phyloP scores from a whole-genome alignment of 257 asterid species.

The Lavandula angustifolia region DNA sequence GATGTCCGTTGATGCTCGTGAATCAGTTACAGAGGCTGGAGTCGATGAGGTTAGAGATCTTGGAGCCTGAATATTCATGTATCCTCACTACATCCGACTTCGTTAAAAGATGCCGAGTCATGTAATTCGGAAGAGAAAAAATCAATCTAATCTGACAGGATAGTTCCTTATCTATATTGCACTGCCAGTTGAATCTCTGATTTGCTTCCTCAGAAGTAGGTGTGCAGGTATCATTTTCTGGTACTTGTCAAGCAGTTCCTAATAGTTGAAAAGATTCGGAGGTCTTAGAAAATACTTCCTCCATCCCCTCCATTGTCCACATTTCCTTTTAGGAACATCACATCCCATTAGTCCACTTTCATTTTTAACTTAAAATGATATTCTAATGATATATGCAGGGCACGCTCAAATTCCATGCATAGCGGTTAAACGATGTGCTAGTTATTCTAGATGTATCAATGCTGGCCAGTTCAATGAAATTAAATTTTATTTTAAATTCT shows the following conservation, averaged over 20 bases:
- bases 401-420: no score
- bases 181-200: not conserved
- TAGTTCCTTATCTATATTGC: not conserved
- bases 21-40: conserved; percentile 79
- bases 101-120: conserved; percentile 12
- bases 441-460: no score
- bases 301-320: no score
- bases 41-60: conserved; percentile 74
- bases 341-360: no score
- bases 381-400: no score
- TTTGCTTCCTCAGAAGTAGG: conserved; percentile 8
- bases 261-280: conserved; percentile 6
- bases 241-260: conserved; percentile 8
- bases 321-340: no score
- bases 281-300: not conserved
- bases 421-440: no score
- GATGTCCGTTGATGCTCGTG: conserved; percentile 56
- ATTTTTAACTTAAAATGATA: no score
- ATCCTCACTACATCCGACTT: conserved; percentile 8
- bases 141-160: conserved; percentile 1
- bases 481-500: no score
- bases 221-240: conserved; percentile 13
- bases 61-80: conserved; percentile 23
- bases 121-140: conserved; percentile 8
- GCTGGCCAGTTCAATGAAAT: no score